phyloP scores from a whole-genome alignment of 257 asterid genomes.

The Cordia subcordata region DNA sequence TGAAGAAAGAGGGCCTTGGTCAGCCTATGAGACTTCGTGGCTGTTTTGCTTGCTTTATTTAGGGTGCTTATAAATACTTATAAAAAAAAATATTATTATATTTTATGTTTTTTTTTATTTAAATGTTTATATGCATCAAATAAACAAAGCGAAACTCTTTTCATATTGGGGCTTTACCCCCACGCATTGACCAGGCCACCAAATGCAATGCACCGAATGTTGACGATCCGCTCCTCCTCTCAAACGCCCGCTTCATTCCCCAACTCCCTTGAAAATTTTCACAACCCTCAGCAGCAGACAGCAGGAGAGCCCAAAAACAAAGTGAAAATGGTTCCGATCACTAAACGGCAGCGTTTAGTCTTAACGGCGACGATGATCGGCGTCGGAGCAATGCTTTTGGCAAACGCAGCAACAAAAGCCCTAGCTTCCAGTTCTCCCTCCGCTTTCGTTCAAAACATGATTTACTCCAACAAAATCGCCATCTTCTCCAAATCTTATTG shows the following conservation, averaged over 20 bases:
- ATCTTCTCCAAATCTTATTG: constrained; percentile 95
- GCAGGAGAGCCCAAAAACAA: neutral
- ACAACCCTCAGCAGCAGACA: neutral
- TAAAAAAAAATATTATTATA: too few relatives aligned
- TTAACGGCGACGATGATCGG: constrained; percentile 46
- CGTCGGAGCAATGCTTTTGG: constrained; percentile 34
- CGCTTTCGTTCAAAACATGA: constrained; percentile 78
- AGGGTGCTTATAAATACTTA: too few relatives aligned
- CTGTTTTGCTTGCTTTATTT: too few relatives aligned
- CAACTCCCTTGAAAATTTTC: neutral
- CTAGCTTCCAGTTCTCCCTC: constrained; percentile 77
- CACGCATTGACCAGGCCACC: too few relatives aligned
- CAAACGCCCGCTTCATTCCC: neutral
- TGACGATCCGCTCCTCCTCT: neutral
- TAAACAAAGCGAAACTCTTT: too few relatives aligned
- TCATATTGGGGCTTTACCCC: too few relatives aligned
- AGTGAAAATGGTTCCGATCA: constrained; percentile 2
- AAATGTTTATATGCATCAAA: too few relatives aligned
- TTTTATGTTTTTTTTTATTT: too few relatives aligned
- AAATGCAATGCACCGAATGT: neutral
- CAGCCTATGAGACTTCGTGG: too few relatives aligned
- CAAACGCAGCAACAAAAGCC: constrained; percentile 37
- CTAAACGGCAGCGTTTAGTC: constrained; percentile 31
- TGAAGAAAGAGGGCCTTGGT: too few relatives aligned
- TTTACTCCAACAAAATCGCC: constrained; percentile 80